Base-by-base conservation (phyloP, 371 early-diverging fungal genomes). In the Apophysomyces trapeziformis region DNA sequence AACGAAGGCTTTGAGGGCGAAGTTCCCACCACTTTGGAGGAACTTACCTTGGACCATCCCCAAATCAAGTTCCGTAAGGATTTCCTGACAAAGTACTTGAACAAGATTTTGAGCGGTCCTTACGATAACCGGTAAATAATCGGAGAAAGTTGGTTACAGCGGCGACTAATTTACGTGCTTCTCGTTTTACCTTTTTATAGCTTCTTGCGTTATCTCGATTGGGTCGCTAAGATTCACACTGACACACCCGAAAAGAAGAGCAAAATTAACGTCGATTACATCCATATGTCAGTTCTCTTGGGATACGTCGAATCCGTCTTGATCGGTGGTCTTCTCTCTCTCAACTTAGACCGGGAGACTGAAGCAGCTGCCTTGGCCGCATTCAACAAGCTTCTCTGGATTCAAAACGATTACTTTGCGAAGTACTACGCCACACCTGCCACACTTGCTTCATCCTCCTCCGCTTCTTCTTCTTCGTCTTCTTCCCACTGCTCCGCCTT, bases 321-420 rank as follows among this genome's bases (percentile, higher is more conserved):
- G 45, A 83, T 86, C 4, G 89, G 84, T 38, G 88, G 89, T 14
- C 45, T 94, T 43, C 71, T 85, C 57, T 85, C 85, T 7, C 66
- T 88, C 36, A 82, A 85, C 58, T 73, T 90, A 66, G 89, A 89
- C 43, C 77, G 84, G 4, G 87, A 86, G 9, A 79, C 79, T 0
- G 80, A 89, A 56, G 69, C 77, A 56, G 77, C 79, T 43, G 88
- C 88, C 32, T 78, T 92, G 16, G 72, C 82, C 6, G 95, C 95
- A 1, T 93, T 92, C 65, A 88, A 85, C 78, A 95, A 95, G 82
- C 78, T 95, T 41, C 80, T 95, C 26, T 95, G 95, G 95, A 84
- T 95, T 61, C 95, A 95, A 77, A 95, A 92, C 67, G 95, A 95
- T 69, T 84, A 90, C 60, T 95, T 94, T 77, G 87, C 90, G 43